Percentiles rank a stretch among this genome's conserved stretches.
Conservation (phyloP, 148 eudicot species). For the Fagopyrum homotropicum region DNA sequence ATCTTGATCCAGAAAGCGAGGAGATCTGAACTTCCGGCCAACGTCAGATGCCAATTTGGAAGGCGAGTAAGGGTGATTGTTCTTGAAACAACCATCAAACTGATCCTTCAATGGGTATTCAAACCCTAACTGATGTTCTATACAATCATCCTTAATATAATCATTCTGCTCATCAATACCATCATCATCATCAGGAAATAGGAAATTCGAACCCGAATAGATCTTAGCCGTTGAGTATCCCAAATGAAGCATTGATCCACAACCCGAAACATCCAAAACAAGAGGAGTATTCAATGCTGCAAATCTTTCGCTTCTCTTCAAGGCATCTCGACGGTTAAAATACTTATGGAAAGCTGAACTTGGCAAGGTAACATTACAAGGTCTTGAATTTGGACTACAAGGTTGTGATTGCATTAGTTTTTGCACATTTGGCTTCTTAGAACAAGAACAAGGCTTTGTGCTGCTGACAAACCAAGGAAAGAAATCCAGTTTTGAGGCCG, state of each 20-base stretch:
- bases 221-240: constrained; percentile 56
- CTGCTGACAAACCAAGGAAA: constrained; percentile 24
- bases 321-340: constrained; percentile 52
- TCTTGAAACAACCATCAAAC: constrained; percentile 12
- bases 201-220: constrained; percentile 50
- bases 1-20: background rate
- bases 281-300: constrained; percentile 27
- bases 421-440: constrained; percentile 40
- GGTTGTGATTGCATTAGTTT: constrained; percentile 35
- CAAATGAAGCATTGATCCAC: constrained; percentile 39
- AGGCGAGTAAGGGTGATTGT: constrained; percentile 17
- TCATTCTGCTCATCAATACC: constrained; percentile 18
- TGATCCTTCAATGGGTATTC: constrained; percentile 18
- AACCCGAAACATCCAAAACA: constrained; percentile 19
- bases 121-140: constrained; percentile 12
- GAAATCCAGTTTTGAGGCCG: constrained; percentile 27
- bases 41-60: constrained; percentile 17
- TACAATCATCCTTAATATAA: constrained; percentile 7
- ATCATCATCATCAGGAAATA: constrained; percentile 46
- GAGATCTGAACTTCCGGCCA: background rate
- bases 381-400: constrained; percentile 31
- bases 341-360: constrained; percentile 45
- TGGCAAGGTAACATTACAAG: constrained; percentile 55
- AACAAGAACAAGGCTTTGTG: constrained; percentile 51
- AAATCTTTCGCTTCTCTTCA: constrained; percentile 49